A percentile compares a stretch with the other conserved stretches of the same genome.
phyloP scores from a whole-genome alignment of 352 stramenopile genomes.

The Albugo candida region DNA sequence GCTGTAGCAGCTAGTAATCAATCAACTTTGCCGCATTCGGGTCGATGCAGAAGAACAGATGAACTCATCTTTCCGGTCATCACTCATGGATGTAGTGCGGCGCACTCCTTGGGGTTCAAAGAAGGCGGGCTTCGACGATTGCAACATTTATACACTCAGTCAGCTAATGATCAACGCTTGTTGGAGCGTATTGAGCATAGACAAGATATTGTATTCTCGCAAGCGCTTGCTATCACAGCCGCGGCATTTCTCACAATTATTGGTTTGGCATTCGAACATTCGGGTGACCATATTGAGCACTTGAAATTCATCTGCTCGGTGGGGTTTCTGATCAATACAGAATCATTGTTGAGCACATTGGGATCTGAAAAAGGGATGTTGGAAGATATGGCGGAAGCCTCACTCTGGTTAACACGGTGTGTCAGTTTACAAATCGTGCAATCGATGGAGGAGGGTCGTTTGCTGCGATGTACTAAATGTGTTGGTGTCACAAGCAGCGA shows the following conservation, averaged over 20 bases:
- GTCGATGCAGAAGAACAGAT: conserved; percentile 10
- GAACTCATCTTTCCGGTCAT: conserved; percentile 54
- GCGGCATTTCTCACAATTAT: conserved; percentile 60
- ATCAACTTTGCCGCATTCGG: background rate
- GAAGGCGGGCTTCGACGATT: conserved; percentile 55
- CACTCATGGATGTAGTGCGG: conserved; percentile 62
- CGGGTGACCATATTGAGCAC: conserved; percentile 27
- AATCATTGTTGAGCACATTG: conserved; percentile 86
- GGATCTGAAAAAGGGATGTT: conserved; percentile 94
- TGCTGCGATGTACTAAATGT: conserved; percentile 56
- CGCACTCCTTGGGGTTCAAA: conserved; percentile 68
- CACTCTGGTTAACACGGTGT: conserved; percentile 59
- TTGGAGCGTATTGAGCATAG: conserved; percentile 53
- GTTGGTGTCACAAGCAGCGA: conserved; percentile 32
- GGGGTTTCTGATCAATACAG: conserved; percentile 83
- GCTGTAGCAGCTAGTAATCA: conserved; percentile 12
- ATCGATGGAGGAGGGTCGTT: conserved; percentile 21
- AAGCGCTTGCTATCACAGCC: conserved; percentile 47
- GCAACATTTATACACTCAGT: conserved; percentile 20
- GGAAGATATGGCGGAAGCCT: conserved; percentile 76
- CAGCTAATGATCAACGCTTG: conserved; percentile 23
- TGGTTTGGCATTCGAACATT: conserved; percentile 35
- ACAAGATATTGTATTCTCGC: conserved; percentile 57
- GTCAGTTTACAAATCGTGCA: conserved; percentile 68
- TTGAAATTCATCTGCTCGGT: conserved; percentile 45